Evolutionary conservation across 805 yeast genomes (phyloP).

Genomic region (Monosporozyma unispora): DNA sequence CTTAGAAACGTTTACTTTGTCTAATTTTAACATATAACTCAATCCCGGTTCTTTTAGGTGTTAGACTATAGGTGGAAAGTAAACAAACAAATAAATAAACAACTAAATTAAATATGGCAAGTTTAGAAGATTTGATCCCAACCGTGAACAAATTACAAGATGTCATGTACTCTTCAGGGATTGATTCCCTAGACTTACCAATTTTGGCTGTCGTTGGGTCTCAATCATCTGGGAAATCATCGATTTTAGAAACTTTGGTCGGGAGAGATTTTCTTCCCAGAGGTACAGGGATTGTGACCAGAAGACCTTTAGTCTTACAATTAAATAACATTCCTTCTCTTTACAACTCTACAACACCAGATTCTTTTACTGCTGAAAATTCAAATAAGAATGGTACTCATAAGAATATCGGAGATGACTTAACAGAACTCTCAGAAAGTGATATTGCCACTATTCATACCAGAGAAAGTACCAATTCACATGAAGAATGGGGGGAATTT

Average conservation of each 20-base stretch:
- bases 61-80: background rate
- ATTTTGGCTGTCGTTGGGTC: constrained; percentile 94
- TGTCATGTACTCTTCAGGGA: constrained; percentile 96
- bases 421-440: constrained; percentile 1
- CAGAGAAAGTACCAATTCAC: background rate
- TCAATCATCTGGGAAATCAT: constrained; percentile 92
- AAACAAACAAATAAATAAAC: background rate
- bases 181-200: constrained; percentile 83
- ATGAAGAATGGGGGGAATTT: constrained; percentile 94
- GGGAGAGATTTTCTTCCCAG: constrained; percentile 95
- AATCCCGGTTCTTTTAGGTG: background rate
- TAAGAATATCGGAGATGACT: constrained; percentile 4
- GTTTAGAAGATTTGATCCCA: constrained; percentile 46
- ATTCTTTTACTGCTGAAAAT: constrained; percentile 30
- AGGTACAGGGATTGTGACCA: constrained; percentile 94
- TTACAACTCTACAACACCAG: background rate
- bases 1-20: too few species aligned
- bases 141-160: constrained; percentile 88
- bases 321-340: constrained; percentile 45
- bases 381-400: constrained; percentile 8
- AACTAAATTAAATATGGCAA: constrained; percentile 18
- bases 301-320: constrained; percentile 88
- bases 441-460: constrained; percentile 3
- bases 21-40: too few species aligned
- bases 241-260: constrained; percentile 88